Base-by-base conservation (phyloP, 805 yeast species). In the Yamadazyma insecticola region DNA sequence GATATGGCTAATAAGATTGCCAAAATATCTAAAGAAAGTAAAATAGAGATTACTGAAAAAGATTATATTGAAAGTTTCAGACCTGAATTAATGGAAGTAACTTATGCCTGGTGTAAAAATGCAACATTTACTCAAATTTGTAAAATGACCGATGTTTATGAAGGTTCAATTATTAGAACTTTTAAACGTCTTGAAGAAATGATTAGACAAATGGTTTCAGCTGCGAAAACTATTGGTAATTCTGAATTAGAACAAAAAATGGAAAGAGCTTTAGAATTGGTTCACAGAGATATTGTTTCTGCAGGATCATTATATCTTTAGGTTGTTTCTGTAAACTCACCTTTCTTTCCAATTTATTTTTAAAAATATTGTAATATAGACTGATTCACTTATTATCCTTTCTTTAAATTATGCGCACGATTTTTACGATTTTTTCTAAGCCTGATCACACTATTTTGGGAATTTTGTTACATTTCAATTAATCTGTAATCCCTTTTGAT, bases 131-230 rank as follows among this genome's bases (percentile, higher is more conserved):
- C 97, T 0, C 96, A 90, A 55, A 90, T 92, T 41, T 90, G 97
- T 65, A 90, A 90, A 58, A 88, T 92, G 96, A 92, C 98, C 0
- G 98, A 92, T 53, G 97, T 92, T 26, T 92, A 90, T 47, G 99
- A 92, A 64, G 99, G 99, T 24, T 82, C 95, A 14, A 71, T 92
- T 51, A 90, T 92, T 43, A 78, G 99, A 55, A 84, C 86, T 78
- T 92, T 92, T 67, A 82, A 92, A 57, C 74, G 98, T 52, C 67
- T 92, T 33, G 98, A 92, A 57, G 99, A 92, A 55, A 72, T 92
- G 69, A 65, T 92, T 35, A 77, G 90, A 50, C 98, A 92, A 57
- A 70, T 92, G 75, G 78, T 80, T 26, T 79, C 75, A 45, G 97
- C 97, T 10, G 92, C 98, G 2, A 86, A 83, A 51, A 86, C 95